A percentile compares a stretch with the other conserved stretches of the same genome.
Conservation (phyloP, 2,329 filamentous ascomycete genomes). For the Colletotrichum gloeosporioides region DNA sequence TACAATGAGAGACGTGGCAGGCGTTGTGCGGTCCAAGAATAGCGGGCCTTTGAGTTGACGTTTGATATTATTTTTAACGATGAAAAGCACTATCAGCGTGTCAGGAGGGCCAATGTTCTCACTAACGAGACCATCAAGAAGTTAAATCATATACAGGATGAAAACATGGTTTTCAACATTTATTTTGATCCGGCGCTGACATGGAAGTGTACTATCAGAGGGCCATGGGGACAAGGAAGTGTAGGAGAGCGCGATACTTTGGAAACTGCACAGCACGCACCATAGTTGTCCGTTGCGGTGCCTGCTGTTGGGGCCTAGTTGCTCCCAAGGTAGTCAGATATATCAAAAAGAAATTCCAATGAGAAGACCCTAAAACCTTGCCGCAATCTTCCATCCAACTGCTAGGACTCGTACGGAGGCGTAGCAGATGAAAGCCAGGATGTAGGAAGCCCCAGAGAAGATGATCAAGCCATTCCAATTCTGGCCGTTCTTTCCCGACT, state of each 20-base stretch:
- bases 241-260: slow-evolving; percentile 41
- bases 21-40: slow-evolving; percentile 54
- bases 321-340: neutral
- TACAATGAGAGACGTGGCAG: slow-evolving; percentile 37
- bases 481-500: neutral
- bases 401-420: slow-evolving; percentile 13
- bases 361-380: neutral
- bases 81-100: slow-evolving; percentile 33
- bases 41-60: slow-evolving; percentile 55
- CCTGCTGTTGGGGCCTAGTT: neutral
- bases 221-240: slow-evolving; percentile 37
- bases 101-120: slow-evolving; percentile 42
- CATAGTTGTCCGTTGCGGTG: slow-evolving; percentile 31
- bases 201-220: slow-evolving; percentile 49
- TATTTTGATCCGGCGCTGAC: slow-evolving; percentile 51
- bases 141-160: slow-evolving; percentile 30
- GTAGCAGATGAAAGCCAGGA: slow-evolving; percentile 19
- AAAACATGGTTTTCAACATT: slow-evolving; percentile 39
- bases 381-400: slow-evolving; percentile 10
- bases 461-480: slow-evolving; percentile 18
- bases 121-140: slow-evolving; percentile 36
- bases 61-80: slow-evolving; percentile 55
- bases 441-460: slow-evolving; percentile 15
- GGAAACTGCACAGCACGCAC: slow-evolving; percentile 42
- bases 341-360: neutral